Evolutionary conservation across 192 early-diverging fungal genomes (phyloP).

Genomic region (Entomortierella parvispora): DNA sequence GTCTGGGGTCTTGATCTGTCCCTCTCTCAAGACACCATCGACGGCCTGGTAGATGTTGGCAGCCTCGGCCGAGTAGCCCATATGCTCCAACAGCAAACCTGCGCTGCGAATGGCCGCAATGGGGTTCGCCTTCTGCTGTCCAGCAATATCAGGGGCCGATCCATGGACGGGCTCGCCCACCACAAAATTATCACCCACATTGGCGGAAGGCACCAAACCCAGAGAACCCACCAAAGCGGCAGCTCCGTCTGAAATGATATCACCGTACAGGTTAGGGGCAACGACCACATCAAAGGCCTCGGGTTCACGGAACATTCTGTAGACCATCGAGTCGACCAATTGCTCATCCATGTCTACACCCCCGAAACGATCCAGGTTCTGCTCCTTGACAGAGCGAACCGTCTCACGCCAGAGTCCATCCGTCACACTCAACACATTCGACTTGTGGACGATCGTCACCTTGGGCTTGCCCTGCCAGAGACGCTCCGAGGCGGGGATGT

Average conservation of each 20-base stretch:
- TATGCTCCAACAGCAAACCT: conserved; percentile 89
- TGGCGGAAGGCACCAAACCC: conserved; percentile 95
- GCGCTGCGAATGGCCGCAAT: conserved; percentile 95
- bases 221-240: conserved; percentile 95
- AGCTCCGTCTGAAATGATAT: conserved; percentile 97
- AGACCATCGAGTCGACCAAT: conserved; percentile 99
- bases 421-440: conserved; percentile 92
- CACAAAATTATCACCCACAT: conserved; percentile 95
- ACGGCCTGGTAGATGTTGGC: conserved; percentile 85
- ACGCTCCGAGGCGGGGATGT: conserved; percentile 61
- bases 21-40: conserved; percentile 77
- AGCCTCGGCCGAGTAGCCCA: conserved; percentile 80
- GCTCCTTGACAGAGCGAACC: conserved; percentile 76
- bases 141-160: conserved; percentile 98
- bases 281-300: conserved; percentile 95
- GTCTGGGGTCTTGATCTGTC: conserved; percentile 80
- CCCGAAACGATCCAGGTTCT: conserved; percentile 65
- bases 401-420: conserved; percentile 98
- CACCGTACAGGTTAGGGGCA: conserved; percentile 97
- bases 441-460: conserved; percentile 98
- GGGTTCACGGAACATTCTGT: conserved; percentile 98
- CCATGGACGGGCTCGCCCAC: conserved; percentile 97
- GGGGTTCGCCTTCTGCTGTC: conserved; percentile 96
- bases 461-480: conserved; percentile 74
- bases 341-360: conserved; percentile 92